phyloP scores from a whole-genome alignment of 2,329 filamentous ascomycete species.

The Aspergillus calidoustus region DNA sequence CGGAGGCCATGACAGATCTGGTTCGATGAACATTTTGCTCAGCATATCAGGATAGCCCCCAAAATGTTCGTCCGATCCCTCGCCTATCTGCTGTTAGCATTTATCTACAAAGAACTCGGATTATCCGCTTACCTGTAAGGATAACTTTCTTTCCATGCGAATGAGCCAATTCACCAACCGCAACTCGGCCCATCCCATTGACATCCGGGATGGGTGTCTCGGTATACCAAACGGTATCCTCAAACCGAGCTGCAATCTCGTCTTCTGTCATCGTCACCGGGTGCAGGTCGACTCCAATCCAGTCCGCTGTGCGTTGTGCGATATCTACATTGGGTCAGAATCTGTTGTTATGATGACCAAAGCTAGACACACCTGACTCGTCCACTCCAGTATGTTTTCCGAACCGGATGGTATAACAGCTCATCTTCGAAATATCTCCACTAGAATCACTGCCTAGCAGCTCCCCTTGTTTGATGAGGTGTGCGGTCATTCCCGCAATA shows the following conservation, averaged over 20 bases:
- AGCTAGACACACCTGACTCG: conserved; percentile 47
- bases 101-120: not conserved
- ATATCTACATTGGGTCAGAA: conserved; percentile 35
- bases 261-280: conserved; percentile 52
- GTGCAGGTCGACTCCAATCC: conserved; percentile 51
- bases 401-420: conserved; percentile 60
- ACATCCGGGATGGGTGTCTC: conserved; percentile 56
- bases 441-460: conserved; percentile 52
- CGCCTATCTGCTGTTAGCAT: conserved; percentile 33
- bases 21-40: conserved; percentile 55
- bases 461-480: conserved; percentile 55
- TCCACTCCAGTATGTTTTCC: conserved; percentile 54
- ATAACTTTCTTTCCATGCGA: conserved; percentile 59
- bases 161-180: conserved; percentile 52
- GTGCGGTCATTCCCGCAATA: conserved; percentile 60
- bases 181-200: conserved; percentile 57
- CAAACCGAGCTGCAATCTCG: conserved; percentile 48
- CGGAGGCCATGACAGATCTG: conserved; percentile 46
- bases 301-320: conserved; percentile 54
- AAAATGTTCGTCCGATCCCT: conserved; percentile 61
- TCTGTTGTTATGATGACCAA: not conserved
- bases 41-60: conserved; percentile 56
- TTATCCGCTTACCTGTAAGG: conserved; percentile 47
- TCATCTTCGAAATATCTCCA: conserved; percentile 40
- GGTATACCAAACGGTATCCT: conserved; percentile 51